Conservation (phyloP, 1,284 basidiomycete genomes). For the Melampsora americana region DNA sequence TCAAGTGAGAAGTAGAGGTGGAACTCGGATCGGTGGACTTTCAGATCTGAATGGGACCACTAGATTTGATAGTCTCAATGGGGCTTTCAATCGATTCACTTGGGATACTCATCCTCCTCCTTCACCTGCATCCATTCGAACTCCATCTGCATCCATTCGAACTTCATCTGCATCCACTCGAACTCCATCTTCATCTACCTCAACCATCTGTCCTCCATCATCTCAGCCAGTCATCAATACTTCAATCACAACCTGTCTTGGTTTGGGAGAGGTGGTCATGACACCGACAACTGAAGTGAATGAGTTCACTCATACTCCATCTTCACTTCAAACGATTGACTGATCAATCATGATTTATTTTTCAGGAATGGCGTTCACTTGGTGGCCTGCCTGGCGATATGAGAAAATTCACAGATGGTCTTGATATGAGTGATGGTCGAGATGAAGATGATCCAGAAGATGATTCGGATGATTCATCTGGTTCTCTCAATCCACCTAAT, state of each 20-base stretch:
- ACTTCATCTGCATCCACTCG: neutral
- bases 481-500: conserved; percentile 9
- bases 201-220: neutral
- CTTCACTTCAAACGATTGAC: too few species aligned
- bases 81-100: conserved; percentile 9
- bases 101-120: neutral
- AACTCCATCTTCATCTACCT: too few species aligned
- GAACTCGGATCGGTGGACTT: conserved; percentile 9
- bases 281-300: conserved; percentile 40
- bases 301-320: neutral
- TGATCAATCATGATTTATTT: neutral
- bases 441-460: conserved; percentile 10
- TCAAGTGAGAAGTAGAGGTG: conserved; percentile 4
- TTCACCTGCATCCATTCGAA: neutral
- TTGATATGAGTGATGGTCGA: neutral
- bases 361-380: conserved; percentile 38
- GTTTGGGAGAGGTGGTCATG: conserved; percentile 33
- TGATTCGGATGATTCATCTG: conserved; percentile 36
- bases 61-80: conserved; percentile 26
- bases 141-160: neutral
- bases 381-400: conserved; percentile 20
- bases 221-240: neutral
- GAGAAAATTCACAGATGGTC: conserved; percentile 11
- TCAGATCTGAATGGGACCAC: conserved; percentile 15
- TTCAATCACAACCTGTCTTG: neutral